Base-by-base conservation (phyloP, 2,329 filamentous ascomycete genomes). In the Tympanopsis confertula region DNA sequence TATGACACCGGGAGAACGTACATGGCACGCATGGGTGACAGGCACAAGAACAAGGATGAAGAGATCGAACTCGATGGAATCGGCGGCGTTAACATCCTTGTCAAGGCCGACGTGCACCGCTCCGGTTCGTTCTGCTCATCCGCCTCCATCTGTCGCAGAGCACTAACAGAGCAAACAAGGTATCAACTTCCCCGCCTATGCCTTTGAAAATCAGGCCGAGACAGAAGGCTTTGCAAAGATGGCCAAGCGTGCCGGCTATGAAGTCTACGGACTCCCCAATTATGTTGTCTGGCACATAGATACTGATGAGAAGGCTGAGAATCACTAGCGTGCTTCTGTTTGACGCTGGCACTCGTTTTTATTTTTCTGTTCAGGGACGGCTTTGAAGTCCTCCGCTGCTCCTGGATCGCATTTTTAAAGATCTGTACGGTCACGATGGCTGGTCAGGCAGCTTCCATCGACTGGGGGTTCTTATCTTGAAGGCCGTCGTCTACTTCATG, bases 241-340 rank as follows among this genome's bases (percentile, higher is more conserved):
- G 91, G 91, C 91, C 42, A 95, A 93, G 66, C 74, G 87, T 45
- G 91, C 91, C 14, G 91, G 91, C 33, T 96, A 95, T 57, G 73
- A 86, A 52, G 91, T 98, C 19, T 75, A 86, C 48, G 91, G 91
- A 35, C 68, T 98, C 39, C 91, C 89, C 30, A 98, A 98, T 59
- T 98, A 98, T 57, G 81, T 98, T 37, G 89, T 98, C 41, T 98
- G 91, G 91, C 91, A 98, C 57, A 85, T 94, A 51, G 91, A 98
- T 58, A 98, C 91, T 2, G 78, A 88, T 40, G 91, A 98, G 67
- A 94, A 95, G 69, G 74, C 78, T 22, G 86, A 87, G 22, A 96
- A 96, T n/a, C n/a, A n/a, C n/a, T n/a, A n/a, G n/a, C n/a, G n/a
- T n/a, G n/a, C n/a, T n/a, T n/a, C n/a, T n/a, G n/a, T n/a, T n/a